Evolutionary conservation across 495 filamentous ascomycete species (phyloP), one percentile per base, ranked within the genome.

Genomic region (Tetracladium setigerum): DNA sequence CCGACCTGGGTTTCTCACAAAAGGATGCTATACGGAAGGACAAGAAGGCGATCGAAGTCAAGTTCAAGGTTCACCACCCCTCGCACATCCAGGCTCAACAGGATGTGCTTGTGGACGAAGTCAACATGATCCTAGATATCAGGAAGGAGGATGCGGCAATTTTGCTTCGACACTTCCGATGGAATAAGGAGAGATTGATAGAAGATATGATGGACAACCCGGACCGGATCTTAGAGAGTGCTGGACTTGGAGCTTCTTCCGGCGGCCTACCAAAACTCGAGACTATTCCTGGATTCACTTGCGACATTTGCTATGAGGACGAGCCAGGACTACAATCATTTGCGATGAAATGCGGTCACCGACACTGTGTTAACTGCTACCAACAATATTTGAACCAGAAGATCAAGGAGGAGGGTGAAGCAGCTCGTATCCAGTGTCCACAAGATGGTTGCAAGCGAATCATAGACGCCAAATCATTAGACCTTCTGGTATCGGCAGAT

Each of bases 281-380:
- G 55, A 68, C 73, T 31, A 66, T 94, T 17, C 72, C 76, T 10
- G 86, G 81, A 4, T 98, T 98, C 63, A 71, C 77, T 49, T 98
- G 92, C 67, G 88, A 92, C 39, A 98, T 98, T 53, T 98, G 92
- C 65, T 98, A 86, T 64, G 90, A 98, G 49, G 94, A 98, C 52
- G 81, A 74, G 12, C 69, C 76, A 5, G 81, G 80, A 0, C 65
- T 96, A n/a, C 67, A 88, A 57, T 89, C 86, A 15, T 97, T 95
- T 62, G 87, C 92, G 5, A 89, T 98, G 79, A 94, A 87, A 52
- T 98, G 92, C 63, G 86, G 83, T 0, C 92, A 98, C 65, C 78
- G 94, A n/a, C 97, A 92, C 59, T 98, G 92, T 50, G 84, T 87
- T 27, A 78, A 88, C 57, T 98, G 92, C 66, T 98, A 96, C 62